These are phyloP conservation scores for Acanthamoeba healyi DNA, from an alignment of 208 protist species.

Conservation along the genomic window DNA sequence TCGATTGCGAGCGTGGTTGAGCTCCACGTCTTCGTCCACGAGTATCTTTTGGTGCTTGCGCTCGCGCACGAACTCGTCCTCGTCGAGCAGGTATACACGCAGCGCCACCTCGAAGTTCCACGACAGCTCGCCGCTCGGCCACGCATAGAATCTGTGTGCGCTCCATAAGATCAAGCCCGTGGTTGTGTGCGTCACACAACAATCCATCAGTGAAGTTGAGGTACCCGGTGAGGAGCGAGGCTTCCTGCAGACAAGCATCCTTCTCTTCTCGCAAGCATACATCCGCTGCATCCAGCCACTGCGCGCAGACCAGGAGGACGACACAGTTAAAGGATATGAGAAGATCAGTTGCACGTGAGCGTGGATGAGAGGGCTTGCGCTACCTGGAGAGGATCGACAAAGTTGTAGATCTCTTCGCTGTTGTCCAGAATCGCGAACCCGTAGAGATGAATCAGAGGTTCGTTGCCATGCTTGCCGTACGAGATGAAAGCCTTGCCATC, in stretches of 20 bases:
- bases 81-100: constrained; percentile 15
- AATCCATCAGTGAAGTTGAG: background rate
- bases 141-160: background rate
- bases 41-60: constrained; percentile 17
- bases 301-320: background rate
- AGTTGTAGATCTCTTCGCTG: constrained; percentile 33
- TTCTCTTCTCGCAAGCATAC: background rate
- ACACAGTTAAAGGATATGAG: background rate
- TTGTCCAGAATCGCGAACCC: background rate
- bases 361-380: too few relatives aligned
- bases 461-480: constrained; percentile 36
- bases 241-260: constrained; percentile 4
- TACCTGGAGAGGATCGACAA: background rate
- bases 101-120: constrained; percentile 21
- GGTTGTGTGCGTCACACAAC: too few relatives aligned
- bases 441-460: background rate
- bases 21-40: background rate
- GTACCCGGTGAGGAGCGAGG: constrained; percentile 31
- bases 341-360: background rate
- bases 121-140: constrained; percentile 14
- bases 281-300: background rate
- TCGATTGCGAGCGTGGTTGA: background rate
- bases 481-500: background rate
- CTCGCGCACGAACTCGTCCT: background rate
- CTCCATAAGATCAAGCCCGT: background rate